Evolutionary conservation across 2,329 filamentous ascomycete genomes (phyloP), one percentile per base, ranked within the genome.

Genomic region (Arthrobotrys sphaeroides): DNA sequence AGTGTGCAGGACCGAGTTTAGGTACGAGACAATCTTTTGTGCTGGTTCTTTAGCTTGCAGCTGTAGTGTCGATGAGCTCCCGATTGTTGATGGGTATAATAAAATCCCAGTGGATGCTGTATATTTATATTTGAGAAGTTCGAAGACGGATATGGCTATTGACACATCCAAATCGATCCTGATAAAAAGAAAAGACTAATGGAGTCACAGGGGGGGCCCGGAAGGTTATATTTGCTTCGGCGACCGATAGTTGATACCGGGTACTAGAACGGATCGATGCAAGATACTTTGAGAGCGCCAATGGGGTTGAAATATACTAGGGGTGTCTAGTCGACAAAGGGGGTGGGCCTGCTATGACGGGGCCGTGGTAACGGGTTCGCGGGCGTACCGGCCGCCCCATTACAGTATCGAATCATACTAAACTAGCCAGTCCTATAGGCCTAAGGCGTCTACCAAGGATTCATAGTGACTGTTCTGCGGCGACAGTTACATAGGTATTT

Each of bases 71-170:
- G 49, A 59, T 38, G 55, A 6, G 31, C 28, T 38, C 28, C 31
- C 20, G 31, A 7, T 45, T 43, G 55, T 62, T 70, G 61, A 67
- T 61, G 45, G 20, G 28, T 57, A 28, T 61, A 67, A 55, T 55
- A 42, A 18, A n/a, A 51, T 67, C 70, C 55, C 45, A 60, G 62
- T 68, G 70, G 70, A 68, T 60, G 33, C 13, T 20, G 47, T 53
- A 49, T 53, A 67, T 74, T 62, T 74, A 74, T 74, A 74, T 62
- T 49, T 49, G 6, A 67, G 45, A 20, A 40, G 13, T 5, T 24
- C 42, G 59, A 55, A 66, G 43, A 49, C 40, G 6, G 40, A 45
- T 40, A 43, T 31, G 24, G 7, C 61, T 55, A 47, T 47, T 61
- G 62, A 74, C 22, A 33, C 49, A 67, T 45, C 31, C 6, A 18